Base-by-base conservation (phyloP, 495 filamentous ascomycete genomes). In the Podospora appendiculata region DNA sequence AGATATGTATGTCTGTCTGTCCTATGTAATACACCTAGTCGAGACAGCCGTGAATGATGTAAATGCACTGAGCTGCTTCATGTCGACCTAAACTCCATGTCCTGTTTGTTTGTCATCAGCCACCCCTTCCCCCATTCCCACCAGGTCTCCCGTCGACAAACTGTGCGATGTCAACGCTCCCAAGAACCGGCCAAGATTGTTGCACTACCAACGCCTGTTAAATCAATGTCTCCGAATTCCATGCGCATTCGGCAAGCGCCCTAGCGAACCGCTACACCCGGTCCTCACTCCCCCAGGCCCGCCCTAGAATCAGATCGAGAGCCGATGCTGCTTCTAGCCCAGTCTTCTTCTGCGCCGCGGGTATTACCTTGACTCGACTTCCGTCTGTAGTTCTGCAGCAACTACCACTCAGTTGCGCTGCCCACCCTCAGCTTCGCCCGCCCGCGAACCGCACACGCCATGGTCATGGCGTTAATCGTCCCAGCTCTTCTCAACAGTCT, bases 401-500 rank as follows among this genome's bases (percentile, higher is more conserved):
- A 25, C 2, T 25, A 5, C 25, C 5, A 25, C 25, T 5, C 25
- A 25, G 25, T 2, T 25, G 25, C 5, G 25, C 5, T 5, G 25
- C 25, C 25, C 25, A 25, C 25, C 25, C 5, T 25, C 25, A 5
- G 2, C 25, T 25, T 2, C 25, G 25, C 25, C 25, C 25, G 25
- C 25, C 25, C 25, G 5, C 2, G 25, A 25, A 25, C 25, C 25
- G 25, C 25, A 25, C 2, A 5, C 25, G 25, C 5, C 25, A 5
- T 25, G 25, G 25, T 25, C 25, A 5, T 25, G 25, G 25, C 5
- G 6, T 71, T 76, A 92, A 57, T 93, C 92, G 48, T 97, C 92
- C 93, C 93, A 97, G 72, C 91, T 96, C 78, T 96, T 96, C 79
- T 98, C 94, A 14, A 98, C 94, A 0, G 92, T 96, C 72, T 97